Conservation (phyloP, 2,329 filamentous ascomycete species). For the Akanthomyces lecanii region DNA sequence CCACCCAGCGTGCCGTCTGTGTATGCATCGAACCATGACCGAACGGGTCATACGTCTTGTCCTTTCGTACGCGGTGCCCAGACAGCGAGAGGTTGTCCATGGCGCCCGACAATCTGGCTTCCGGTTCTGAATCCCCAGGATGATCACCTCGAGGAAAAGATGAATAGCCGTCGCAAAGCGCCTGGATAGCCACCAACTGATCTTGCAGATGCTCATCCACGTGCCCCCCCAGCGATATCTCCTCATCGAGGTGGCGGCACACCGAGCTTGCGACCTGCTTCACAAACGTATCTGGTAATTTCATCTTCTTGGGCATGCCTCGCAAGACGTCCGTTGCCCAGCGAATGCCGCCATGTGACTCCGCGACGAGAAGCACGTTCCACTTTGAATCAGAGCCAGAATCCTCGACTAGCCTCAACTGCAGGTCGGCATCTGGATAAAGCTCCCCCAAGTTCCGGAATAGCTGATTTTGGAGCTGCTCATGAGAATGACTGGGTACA, state of each 20-base stretch:
- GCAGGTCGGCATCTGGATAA: slow-evolving; percentile 41
- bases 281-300: slow-evolving; percentile 28
- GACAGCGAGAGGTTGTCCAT: slow-evolving; percentile 28
- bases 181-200: slow-evolving; percentile 58
- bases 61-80: slow-evolving; percentile 33
- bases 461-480: slow-evolving; percentile 38
- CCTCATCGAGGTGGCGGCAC: slow-evolving; percentile 41
- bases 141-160: slow-evolving; percentile 36
- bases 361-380: slow-evolving; percentile 55
- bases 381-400: slow-evolving; percentile 48
- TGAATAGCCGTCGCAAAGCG: slow-evolving; percentile 49
- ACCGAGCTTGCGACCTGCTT: slow-evolving; percentile 42
- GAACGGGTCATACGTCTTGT: slow-evolving; percentile 47
- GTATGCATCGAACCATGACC: slow-evolving; percentile 54
- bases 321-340: slow-evolving; percentile 47
- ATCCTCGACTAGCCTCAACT: slow-evolving; percentile 46
- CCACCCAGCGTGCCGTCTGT: slow-evolving; percentile 58
- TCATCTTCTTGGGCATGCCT: slow-evolving; percentile 39
- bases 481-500: slow-evolving; percentile 41
- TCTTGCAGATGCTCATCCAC: slow-evolving; percentile 58
- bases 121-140: slow-evolving; percentile 18
- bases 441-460: slow-evolving; percentile 34
- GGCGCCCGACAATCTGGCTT: slow-evolving; percentile 23
- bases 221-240: slow-evolving; percentile 41
- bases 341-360: slow-evolving; percentile 39